Base-by-base conservation (phyloP, 306 rosid species). In the Mucuna pruriens region DNA sequence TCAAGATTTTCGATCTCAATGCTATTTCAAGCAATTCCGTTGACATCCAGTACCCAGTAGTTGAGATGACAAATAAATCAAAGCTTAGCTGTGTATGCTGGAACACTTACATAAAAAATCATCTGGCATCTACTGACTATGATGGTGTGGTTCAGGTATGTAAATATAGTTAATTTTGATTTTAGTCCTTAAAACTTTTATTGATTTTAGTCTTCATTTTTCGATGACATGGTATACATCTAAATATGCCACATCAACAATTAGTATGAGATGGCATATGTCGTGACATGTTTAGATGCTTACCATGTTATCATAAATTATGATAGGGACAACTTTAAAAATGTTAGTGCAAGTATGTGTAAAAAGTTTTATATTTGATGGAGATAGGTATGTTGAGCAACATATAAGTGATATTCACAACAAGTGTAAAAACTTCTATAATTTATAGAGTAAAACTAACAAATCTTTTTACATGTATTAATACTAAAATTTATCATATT, bases 91-190 rank as follows among this genome's bases (percentile, higher is more conserved):
- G 97, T 73, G 90, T 96, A 71, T 88, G 97, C 85, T 96, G 99
- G 99, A 96, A 93, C 84, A 84, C 86, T 87, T 92, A 89, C 26
- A 88, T 96, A 66, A 91, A 88, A 84, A 93, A 90, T 88, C 92
- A 96, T 86, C 87, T 96, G 61, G 98, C 99, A 76, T 93, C 99
- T 71, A 87, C 98, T 36, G 98, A 93, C 83, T 88, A 93, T 84
- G 98, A 92, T 66, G 99, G 99, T 74, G 86, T 82, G 33, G 97
- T 96, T 76, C 97, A 95, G 99, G 99, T 95, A 48, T 76, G 92
- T 85, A 20, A 22, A 54, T 54, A 20, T 52, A 19, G 8, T 1
- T 0, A 19, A 52, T 8, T 52, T 7, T 52, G 1, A 7, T 36
- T 29, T 29, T 1, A 2, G 52, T 46, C 52, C 2, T 3, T 46